Percentiles rank a stretch among this genome's conserved stretches.
These are phyloP conservation scores for Pichia manshurica DNA, from an alignment of 805 yeast genomes.

Conservation along the genomic window DNA sequence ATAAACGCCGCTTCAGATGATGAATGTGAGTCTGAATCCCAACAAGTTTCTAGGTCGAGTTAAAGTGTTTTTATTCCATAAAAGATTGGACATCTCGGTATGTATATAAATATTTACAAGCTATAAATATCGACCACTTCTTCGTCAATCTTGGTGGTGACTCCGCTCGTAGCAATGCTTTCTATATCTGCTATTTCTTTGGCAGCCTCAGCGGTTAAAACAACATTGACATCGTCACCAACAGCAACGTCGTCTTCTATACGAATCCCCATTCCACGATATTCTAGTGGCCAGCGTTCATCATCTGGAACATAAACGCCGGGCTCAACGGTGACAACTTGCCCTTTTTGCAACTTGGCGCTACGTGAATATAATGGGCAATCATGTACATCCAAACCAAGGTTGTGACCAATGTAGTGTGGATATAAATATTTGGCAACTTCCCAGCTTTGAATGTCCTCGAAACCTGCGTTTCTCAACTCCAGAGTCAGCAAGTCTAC, in stretches of 20 bases:
- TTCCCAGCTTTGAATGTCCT: slow-evolving; percentile 44
- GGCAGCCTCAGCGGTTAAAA: slow-evolving; percentile 74
- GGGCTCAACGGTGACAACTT: slow-evolving; percentile 92
- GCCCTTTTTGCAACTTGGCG: slow-evolving; percentile 52
- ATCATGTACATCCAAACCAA: slow-evolving; percentile 90
- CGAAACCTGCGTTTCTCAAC: slow-evolving; percentile 67
- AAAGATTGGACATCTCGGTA: neutral
- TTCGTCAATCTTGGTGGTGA: slow-evolving; percentile 39
- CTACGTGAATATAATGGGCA: slow-evolving; percentile 58
- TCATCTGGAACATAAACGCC: slow-evolving; percentile 84
- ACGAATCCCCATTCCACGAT: slow-evolving; percentile 85
- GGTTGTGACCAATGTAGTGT: slow-evolving; percentile 91
- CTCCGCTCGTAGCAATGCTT: slow-evolving; percentile 54
- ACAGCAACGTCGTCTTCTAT: slow-evolving; percentile 91
- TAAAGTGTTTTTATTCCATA: too few species aligned
- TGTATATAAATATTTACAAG: slow-evolving; percentile 10
- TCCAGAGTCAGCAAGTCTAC: slow-evolving; percentile 55
- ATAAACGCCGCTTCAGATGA: neutral
- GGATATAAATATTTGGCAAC: slow-evolving; percentile 65
- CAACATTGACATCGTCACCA: slow-evolving; percentile 49
- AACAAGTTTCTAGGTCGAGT: too few species aligned
- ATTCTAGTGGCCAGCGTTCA: slow-evolving; percentile 69
- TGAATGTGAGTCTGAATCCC: neutral
- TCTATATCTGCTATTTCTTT: slow-evolving; percentile 86
- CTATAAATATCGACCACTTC: slow-evolving; percentile 34